Base-by-base conservation (phyloP, 2,329 filamentous ascomycete genomes). In the Pestalotiopsis sp. region DNA sequence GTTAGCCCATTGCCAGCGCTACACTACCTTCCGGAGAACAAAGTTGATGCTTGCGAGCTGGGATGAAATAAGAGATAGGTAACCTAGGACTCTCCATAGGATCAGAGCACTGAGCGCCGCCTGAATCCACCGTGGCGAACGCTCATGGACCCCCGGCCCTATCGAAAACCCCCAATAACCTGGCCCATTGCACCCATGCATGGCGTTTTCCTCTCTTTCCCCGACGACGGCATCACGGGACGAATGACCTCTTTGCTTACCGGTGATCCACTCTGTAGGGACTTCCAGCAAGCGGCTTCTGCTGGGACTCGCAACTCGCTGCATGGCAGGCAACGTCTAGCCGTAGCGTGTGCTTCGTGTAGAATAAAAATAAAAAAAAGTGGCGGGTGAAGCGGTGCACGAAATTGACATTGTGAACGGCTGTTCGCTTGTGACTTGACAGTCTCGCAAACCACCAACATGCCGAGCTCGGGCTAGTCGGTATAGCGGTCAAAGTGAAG, bases 91-190 rank as follows among this genome's bases (percentile, higher is more conserved):
- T 36, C 31, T 36, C 31, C 31, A 36, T 36, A 49, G 31, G 52
- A 60, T 69, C 36, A 63, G 74, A 69, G 74, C 72, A 74, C 74
- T 75, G 71, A 70, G 74, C 71, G 72, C 72, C 70, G 71, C 73
- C 71, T 68, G 71, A 72, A 73, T 73, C 70, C 66, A 64, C 31
- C 56, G 59, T 39, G 59, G 59, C 59, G 36, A 39, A 41, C 59
- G 64, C 64, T 13, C 38, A 20, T 57, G 60, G 13, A 52, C 27
- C 52, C 67, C 64, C 67, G 52, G 57, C 63, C 31, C 56, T 23
- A 13, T 23, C 39, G 45, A 23, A 58, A 38, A 60, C 60, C 52
- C 20, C 36, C 61, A 45, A 66, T 66, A 60, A 66, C 17, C 52
- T 66, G 27, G 56, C 11, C 57, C 60, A 66, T 66, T 36, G 64